Evolutionary conservation across 331 rosid species (phyloP), one percentile per base, ranked within the genome.

Genomic region (Acacia concinna): DNA sequence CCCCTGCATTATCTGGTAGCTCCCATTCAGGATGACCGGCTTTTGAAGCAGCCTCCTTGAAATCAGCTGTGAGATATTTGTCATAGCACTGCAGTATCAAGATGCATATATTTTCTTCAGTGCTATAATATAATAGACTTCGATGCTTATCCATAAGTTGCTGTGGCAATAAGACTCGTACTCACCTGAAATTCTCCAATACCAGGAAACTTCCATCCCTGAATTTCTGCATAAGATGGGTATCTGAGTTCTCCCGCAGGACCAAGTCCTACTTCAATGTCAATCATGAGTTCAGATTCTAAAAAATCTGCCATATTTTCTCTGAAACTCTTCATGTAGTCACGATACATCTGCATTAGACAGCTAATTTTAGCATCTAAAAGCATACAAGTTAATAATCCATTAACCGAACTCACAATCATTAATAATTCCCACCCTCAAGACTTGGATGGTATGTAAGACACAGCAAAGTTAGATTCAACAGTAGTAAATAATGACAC

Each of bases 11-110:
- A 66, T 87, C 86, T 46, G 93, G 93, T 77, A 85, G 74, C 32
- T 81, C 90, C 93, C 95, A 90, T 68, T 88, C 88, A 2, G 90
- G 89, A 75, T 88, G 89, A 51, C 95, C 95, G 4, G 78, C 87
- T 32, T 17, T 68, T 69, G 38, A 68, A 66, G 83, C 91, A 43
- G 88, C 93, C 74, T 79, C 86, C 51, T 87, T 85, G 85, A 90
- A 85, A 40, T 87, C 92, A 75, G 56, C 81, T 81, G 71, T 75
- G 79, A 88, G 89, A 86, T 87, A 88, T 84, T 85, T 87, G 79
- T 88, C 93, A 76, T 84, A 85, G 82, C 91, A 90, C 93, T 90
- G 90, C 59, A 80, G 34, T 8, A 18, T 60, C 8, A 56, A 10
- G 28, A 62, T 76, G 73, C 27, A 31, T 3, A 57, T 10, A 28